Conservation (phyloP, 164 flowering plant genomes). For the Vitis rupestris region DNA sequence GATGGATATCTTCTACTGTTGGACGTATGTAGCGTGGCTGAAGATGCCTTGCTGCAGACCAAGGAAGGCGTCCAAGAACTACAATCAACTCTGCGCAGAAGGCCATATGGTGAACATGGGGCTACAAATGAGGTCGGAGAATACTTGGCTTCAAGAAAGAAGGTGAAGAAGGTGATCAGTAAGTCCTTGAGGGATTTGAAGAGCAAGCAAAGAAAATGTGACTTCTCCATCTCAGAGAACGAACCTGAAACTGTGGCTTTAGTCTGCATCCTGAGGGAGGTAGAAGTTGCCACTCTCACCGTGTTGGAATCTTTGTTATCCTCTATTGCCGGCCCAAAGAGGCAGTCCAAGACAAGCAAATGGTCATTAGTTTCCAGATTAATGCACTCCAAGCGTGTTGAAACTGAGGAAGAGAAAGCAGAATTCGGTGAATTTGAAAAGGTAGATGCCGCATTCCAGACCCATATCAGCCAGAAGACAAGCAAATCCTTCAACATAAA, state of each 20-base stretch:
- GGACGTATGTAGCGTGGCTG: constrained; percentile 13
- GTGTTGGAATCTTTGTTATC: constrained; percentile 9
- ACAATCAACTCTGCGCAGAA: constrained; percentile 20
- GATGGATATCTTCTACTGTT: constrained; percentile 34
- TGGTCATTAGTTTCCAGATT: constrained; percentile 7
- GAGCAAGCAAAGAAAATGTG: too few species aligned
- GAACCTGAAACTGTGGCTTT: neutral
- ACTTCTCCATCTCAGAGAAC: too few species aligned
- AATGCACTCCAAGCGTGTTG: neutral
- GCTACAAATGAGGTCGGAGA: constrained; percentile 9
- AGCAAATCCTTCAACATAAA: constrained; percentile 4
- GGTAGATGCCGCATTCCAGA: constrained; percentile 5
- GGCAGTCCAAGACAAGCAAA: neutral
- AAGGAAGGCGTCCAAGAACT: constrained; percentile 21
- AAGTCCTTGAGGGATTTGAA: too few species aligned
- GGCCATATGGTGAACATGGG: constrained; percentile 1
- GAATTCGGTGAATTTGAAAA: neutral
- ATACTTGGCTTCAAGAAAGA: constrained; percentile 16
- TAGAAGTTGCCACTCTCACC: neutral
- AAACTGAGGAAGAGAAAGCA: neutral
- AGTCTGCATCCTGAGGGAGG: constrained; percentile 1
- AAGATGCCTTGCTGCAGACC: constrained; percentile 16
- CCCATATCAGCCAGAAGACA: neutral
- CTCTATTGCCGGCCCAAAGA: constrained; percentile 5
- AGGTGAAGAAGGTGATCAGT: constrained; percentile 14